phyloP scores from a whole-genome alignment of 371 early-diverging fungal species.

The Mortierella sp. region DNA sequence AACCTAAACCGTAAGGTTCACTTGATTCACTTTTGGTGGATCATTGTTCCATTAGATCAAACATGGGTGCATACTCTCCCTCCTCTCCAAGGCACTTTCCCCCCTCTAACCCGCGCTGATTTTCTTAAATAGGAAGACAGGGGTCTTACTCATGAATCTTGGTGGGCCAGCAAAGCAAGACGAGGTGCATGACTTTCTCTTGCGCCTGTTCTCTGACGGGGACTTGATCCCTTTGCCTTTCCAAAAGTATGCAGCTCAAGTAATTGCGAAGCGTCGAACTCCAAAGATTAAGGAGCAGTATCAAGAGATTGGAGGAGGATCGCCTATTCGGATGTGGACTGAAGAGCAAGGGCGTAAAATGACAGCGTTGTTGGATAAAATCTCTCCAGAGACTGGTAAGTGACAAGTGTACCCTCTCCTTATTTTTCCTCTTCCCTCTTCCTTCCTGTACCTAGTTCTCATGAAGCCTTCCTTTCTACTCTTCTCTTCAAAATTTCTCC shows the following conservation, averaged over 20 bases:
- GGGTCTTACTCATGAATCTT: slow-evolving; percentile 91
- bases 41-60: no score
- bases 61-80: no score
- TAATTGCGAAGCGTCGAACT: slow-evolving; percentile 86
- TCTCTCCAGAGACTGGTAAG: slow-evolving; percentile 83
- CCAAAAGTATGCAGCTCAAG: slow-evolving; percentile 78
- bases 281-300: slow-evolving; percentile 92
- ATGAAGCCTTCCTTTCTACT: background rate
- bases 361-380: slow-evolving; percentile 78
- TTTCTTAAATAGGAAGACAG: slow-evolving; percentile 63
- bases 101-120: background rate
- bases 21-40: background rate
- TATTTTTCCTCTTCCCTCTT: background rate
- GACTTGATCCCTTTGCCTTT: slow-evolving; percentile 94
- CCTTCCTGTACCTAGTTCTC: no score
- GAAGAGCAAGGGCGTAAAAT: slow-evolving; percentile 85
- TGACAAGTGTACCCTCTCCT: slow-evolving; percentile 4
- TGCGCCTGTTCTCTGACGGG: slow-evolving; percentile 90
- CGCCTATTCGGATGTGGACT: slow-evolving; percentile 93
- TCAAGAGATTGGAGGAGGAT: slow-evolving; percentile 93
- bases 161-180: slow-evolving; percentile 88
- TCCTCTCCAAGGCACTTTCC: no score
- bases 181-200: slow-evolving; percentile 86
- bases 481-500: background rate
- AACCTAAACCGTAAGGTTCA: slow-evolving; percentile 39